Conservation (phyloP, 2,329 filamentous ascomycete genomes). For the Penicillium hesseltinei region DNA sequence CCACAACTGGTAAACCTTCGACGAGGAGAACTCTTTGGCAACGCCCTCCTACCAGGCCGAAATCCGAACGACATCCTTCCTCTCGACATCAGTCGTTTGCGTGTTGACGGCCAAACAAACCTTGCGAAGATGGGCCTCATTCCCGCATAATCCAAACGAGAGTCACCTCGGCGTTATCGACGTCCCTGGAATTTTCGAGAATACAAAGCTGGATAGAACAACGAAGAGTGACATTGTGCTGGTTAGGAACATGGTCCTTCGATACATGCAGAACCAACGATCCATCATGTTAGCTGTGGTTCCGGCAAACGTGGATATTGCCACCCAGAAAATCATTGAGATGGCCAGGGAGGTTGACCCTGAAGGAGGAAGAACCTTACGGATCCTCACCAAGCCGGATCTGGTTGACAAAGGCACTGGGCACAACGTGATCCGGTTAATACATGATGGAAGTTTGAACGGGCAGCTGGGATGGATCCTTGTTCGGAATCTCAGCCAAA, state of each 20-base stretch:
- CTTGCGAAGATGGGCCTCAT: too few relatives aligned
- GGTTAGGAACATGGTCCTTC: constrained; percentile 40
- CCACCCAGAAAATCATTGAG: constrained; percentile 48
- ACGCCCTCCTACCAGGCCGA: too few relatives aligned
- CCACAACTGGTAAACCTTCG: too few relatives aligned
- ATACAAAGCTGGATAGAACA: constrained; percentile 33
- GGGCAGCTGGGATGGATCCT: constrained; percentile 31
- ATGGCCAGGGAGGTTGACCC: constrained; percentile 40
- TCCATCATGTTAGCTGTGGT: constrained; percentile 47
- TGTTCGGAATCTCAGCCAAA: constrained; percentile 34
- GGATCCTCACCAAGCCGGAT: constrained; percentile 61
- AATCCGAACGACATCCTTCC: too few relatives aligned
- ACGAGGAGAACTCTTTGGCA: too few relatives aligned
- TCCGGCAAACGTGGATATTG: constrained; percentile 46
- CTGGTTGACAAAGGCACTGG: constrained; percentile 44
- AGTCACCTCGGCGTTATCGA: constrained; percentile 47
- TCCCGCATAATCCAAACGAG: too few relatives aligned
- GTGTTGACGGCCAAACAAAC: too few relatives aligned
- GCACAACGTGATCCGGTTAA: constrained; percentile 26
- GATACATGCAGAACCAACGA: constrained; percentile 41
- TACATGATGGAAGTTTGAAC: constrained; percentile 22
- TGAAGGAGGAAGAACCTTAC: constrained; percentile 41
- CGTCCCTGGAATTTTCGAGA: constrained; percentile 48
- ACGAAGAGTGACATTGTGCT: constrained; percentile 39
- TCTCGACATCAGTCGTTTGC: too few relatives aligned